Base-by-base conservation (phyloP, 1,284 basidiomycete genomes). In the Boletellus deceptivus region DNA sequence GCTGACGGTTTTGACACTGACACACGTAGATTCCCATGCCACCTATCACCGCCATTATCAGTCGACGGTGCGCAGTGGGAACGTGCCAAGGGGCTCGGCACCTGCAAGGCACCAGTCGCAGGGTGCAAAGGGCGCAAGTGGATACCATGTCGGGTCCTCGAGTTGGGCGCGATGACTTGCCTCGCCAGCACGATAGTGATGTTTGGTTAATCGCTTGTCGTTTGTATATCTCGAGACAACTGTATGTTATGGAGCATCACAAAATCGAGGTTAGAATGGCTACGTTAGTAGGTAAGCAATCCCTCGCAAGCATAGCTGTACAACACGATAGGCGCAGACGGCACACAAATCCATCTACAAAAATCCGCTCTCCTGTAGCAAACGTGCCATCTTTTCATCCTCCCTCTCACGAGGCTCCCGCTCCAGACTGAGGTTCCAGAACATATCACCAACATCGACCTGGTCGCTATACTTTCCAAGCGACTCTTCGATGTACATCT, bases 361-460 rank as follows among this genome's bases (percentile, higher is more conserved):
- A 75, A 94, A 94, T 41, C 91, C 92, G 59, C 88, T 91, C 70
- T 94, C 92, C 68, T 92, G 91, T 47, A 94, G 72, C 57, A 93
- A 72, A 46, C 91, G 75, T 16, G 91, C 90, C 83, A 96, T 93
- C 77, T 91, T 93, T 72, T 93, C 91, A 59, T 93, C 93, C 61
- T 97, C 93, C 48, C 92, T 79, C 70, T 98, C 95, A 53, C 93
- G 80, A 22, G 97, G 95, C 69, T 99, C 96, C 20, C 93, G 75
- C 63, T 84, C 80, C 57, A 97, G 72, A 72, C 89, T 93, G 54
- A 91, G 76, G 52, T 88, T 83, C 83, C 93, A 98, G 70, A 92
- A 86, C 58, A 84, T 81, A 50, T 90, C 86, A 42, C 80, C 79
- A 38, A 81, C 79, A 53, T 79, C 79, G 45, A 74, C 73, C 40